A percentile compares a stretch with the other conserved stretches of the same genome.
These are phyloP conservation scores for Trametes cubensis DNA, from an alignment of 768 basidiomycete genomes.

Conservation along the genomic window DNA sequence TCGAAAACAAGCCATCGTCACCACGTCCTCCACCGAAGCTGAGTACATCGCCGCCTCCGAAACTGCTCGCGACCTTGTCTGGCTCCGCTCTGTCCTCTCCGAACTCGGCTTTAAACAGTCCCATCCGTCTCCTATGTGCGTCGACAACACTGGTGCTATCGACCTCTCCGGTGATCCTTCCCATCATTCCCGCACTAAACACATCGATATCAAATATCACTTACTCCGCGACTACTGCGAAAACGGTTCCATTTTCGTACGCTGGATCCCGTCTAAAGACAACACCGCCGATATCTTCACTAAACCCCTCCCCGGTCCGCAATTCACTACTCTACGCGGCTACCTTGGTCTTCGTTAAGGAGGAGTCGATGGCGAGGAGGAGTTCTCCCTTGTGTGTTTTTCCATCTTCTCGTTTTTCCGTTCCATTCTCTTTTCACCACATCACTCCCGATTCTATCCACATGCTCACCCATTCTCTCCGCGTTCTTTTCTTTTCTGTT, in stretches of 20 bases:
- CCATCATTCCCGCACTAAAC: conserved; percentile 43
- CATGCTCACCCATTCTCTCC: no score
- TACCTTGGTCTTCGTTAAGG: conserved; percentile 24
- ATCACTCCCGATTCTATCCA: no score
- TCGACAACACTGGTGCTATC: conserved; percentile 45
- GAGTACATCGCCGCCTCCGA: conserved; percentile 47
- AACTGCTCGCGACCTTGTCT: conserved; percentile 33
- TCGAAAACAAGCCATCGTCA: conserved; percentile 29
- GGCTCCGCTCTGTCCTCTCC: conserved; percentile 27
- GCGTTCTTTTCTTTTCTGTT: no score
- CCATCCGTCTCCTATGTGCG: conserved; percentile 25
- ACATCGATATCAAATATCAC: conserved; percentile 47
- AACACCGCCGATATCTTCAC: conserved; percentile 47
- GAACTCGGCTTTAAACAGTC: conserved; percentile 26
- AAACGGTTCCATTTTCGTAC: conserved; percentile 29
- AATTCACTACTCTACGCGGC: conserved; percentile 24
- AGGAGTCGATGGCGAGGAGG: conserved; percentile 19
- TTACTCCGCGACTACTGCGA: conserved; percentile 39
- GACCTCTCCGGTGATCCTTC: conserved; percentile 38
- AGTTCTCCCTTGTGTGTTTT: not conserved
- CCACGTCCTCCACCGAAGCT: conserved; percentile 40
- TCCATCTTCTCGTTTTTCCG: no score
- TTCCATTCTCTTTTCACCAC: no score
- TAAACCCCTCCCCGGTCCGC: conserved; percentile 36
- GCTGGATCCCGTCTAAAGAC: conserved; percentile 37